phyloP scores from a whole-genome alignment of 768 basidiomycete species.

The Suillus decipiens region DNA sequence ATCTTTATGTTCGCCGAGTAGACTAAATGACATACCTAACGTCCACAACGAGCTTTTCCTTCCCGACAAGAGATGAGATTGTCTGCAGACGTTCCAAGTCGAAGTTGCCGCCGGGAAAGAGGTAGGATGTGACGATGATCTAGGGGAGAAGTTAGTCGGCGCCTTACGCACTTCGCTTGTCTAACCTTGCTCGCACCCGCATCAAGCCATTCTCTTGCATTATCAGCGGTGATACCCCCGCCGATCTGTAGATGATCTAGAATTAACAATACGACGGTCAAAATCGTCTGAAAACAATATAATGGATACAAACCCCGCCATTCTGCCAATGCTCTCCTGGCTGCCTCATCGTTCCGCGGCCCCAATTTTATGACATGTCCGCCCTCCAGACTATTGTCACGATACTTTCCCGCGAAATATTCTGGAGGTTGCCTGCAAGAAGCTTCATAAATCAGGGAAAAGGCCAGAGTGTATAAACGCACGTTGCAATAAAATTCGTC shows the following conservation, averaged over 20 bases:
- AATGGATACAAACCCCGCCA: constrained; percentile 69
- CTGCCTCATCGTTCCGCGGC: constrained; percentile 86
- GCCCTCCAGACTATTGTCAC: constrained; percentile 64
- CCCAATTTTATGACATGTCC: constrained; percentile 98
- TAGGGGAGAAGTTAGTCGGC: constrained; percentile 34
- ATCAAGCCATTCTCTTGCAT: constrained; percentile 83
- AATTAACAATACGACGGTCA: constrained; percentile 13
- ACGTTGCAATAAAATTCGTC: constrained; percentile 94
- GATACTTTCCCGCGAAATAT: constrained; percentile 82
- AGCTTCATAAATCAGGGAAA: constrained; percentile 2
- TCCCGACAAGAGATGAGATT: constrained; percentile 68
- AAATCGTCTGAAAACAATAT: constrained; percentile 13
- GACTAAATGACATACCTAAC: constrained; percentile 63
- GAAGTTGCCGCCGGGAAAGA: constrained; percentile 86
- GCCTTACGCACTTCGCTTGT: background rate
- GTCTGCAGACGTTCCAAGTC: constrained; percentile 66
- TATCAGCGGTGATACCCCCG: constrained; percentile 83
- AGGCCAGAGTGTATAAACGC: constrained; percentile 26
- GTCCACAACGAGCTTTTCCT: constrained; percentile 90
- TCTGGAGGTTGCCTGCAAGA: constrained; percentile 67
- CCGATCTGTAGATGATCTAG: constrained; percentile 86
- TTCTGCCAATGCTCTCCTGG: constrained; percentile 73
- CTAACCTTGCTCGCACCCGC: constrained; percentile 87
- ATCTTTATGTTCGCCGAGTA: too few species aligned
- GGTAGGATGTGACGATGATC: constrained; percentile 97